Evolutionary conservation across 148 eudicot species (phyloP).

Genomic region (Arbutus unedo): DNA sequence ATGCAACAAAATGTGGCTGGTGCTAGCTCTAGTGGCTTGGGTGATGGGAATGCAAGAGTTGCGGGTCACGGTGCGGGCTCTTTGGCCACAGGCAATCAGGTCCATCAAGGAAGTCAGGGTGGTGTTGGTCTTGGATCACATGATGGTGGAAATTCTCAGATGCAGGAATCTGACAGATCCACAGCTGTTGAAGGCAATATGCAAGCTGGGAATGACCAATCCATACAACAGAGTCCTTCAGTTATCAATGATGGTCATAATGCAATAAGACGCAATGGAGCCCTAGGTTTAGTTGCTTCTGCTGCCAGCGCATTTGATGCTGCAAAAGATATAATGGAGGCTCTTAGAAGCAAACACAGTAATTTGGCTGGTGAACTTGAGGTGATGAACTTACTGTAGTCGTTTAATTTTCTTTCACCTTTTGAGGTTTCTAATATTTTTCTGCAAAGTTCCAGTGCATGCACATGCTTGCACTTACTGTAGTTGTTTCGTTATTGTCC

Average conservation of each 20-base stretch:
- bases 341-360: conserved; percentile 94
- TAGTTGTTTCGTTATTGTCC: not conserved
- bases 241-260: conserved; percentile 61
- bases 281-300: conserved; percentile 79
- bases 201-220: conserved; percentile 61
- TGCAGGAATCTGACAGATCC: conserved; percentile 77
- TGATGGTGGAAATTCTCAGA: conserved; percentile 66
- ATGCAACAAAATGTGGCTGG: conserved; percentile 72
- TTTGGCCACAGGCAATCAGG: conserved; percentile 59
- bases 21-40: conserved; percentile 44
- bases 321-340: conserved; percentile 98
- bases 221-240: conserved; percentile 61
- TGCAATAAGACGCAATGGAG: conserved; percentile 73
- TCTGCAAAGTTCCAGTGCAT: not conserved
- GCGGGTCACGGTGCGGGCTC: conserved; percentile 47
- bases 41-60: conserved; percentile 57
- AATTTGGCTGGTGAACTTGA: conserved; percentile 98
- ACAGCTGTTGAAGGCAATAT: conserved; percentile 52
- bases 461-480: not conserved
- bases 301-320: conserved; percentile 98
- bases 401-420: not conserved
- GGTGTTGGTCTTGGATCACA: conserved; percentile 52
- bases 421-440: not conserved
- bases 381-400: conserved; percentile 32
- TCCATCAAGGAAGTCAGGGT: conserved; percentile 61